A percentile compares a stretch with the other conserved stretches of the same genome.
Evolutionary conservation across 805 yeast genomes (phyloP).

Genomic region (Zygosaccharomyces rouxii): DNA sequence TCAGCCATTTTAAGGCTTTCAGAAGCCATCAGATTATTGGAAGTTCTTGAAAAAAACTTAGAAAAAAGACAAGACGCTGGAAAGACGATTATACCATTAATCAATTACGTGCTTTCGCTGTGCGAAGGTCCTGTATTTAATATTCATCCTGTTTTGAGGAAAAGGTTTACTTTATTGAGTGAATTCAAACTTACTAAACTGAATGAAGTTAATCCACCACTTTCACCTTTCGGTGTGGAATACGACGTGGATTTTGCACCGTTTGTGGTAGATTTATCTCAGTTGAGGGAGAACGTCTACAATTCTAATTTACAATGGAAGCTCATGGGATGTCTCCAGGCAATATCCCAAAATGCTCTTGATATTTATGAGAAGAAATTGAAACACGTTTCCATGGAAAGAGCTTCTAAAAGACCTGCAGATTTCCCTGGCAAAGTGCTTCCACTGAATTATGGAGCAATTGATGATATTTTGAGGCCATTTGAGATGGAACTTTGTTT

Average conservation of each 20-base stretch:
- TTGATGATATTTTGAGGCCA: conserved; percentile 35
- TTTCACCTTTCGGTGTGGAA: conserved; percentile 18
- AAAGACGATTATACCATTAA: conserved; percentile 32
- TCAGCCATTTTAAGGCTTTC: conserved; percentile 48
- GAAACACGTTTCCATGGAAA: conserved; percentile 31
- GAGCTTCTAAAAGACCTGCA: conserved; percentile 31
- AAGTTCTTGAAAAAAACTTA: conserved; percentile 26
- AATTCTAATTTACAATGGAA: conserved; percentile 27
- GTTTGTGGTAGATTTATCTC: conserved; percentile 11
- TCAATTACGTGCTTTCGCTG: conserved; percentile 36
- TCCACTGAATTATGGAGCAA: conserved; percentile 25
- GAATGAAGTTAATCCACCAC: conserved; percentile 20
- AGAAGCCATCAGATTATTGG: conserved; percentile 36
- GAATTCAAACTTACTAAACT: conserved; percentile 27
- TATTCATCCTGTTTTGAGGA: conserved; percentile 38
- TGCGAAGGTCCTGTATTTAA: conserved; percentile 41
- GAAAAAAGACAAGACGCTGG: conserved; percentile 19
- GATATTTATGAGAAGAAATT: conserved; percentile 31
- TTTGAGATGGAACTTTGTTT: conserved; percentile 28
- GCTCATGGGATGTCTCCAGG: conserved; percentile 22
- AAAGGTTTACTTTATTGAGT: conserved; percentile 37
- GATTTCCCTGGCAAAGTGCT: conserved; percentile 29
- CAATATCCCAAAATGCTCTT: conserved; percentile 28
- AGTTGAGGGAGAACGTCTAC: conserved; percentile 22
- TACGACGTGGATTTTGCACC: conserved; percentile 24